A percentile compares a stretch with the other conserved stretches of the same genome.
Evolutionary conservation across 2,329 filamentous ascomycete genomes (phyloP).

Genomic region (Calonectria henricotiae): DNA sequence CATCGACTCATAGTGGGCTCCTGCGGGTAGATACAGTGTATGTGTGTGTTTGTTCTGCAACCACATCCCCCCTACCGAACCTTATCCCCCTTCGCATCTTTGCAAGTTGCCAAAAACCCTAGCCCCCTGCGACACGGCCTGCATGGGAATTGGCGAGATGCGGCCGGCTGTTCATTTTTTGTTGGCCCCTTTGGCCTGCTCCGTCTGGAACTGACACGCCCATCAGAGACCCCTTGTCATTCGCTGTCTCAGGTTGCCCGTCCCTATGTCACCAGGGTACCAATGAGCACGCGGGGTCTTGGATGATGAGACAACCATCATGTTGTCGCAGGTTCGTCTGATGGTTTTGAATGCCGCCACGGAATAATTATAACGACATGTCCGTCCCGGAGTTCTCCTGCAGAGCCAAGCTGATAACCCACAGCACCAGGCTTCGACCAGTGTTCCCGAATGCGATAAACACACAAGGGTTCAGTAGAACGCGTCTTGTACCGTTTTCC

Average conservation of each 20-base stretch:
- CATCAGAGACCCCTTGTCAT: slow-evolving; percentile 44
- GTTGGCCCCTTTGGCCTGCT: slow-evolving; percentile 34
- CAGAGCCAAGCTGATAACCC: not conserved
- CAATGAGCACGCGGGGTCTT: slow-evolving; percentile 41
- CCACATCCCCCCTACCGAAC: slow-evolving; percentile 18
- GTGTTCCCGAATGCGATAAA: slow-evolving; percentile 32
- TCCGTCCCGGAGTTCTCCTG: slow-evolving; percentile 21
- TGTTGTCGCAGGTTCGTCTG: slow-evolving; percentile 51
- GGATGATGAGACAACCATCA: slow-evolving; percentile 46
- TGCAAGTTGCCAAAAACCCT: slow-evolving; percentile 1
- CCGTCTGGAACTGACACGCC: slow-evolving; percentile 30
- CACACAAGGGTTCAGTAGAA: slow-evolving; percentile 13
- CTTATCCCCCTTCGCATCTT: slow-evolving; percentile 27
- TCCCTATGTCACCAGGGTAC: slow-evolving; percentile 38
- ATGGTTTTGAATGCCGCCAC: slow-evolving; percentile 33
- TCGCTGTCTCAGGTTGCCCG: slow-evolving; percentile 50
- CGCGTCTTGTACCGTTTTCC: slow-evolving; percentile 17
- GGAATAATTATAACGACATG: slow-evolving; percentile 36
- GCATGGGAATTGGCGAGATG: slow-evolving; percentile 50
- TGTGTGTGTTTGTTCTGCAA: slow-evolving; percentile 25
- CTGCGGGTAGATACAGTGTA: slow-evolving; percentile 30
- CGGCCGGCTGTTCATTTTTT: slow-evolving; percentile 36
- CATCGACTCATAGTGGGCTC: slow-evolving; percentile 24
- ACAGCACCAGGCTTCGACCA: slow-evolving; percentile 2
- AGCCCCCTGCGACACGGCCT: slow-evolving; percentile 38